Percentiles rank a stretch among this genome's conserved stretches.
phyloP scores from a whole-genome alignment of 441 rosid genomes.

The Francoa sonchifolia region DNA sequence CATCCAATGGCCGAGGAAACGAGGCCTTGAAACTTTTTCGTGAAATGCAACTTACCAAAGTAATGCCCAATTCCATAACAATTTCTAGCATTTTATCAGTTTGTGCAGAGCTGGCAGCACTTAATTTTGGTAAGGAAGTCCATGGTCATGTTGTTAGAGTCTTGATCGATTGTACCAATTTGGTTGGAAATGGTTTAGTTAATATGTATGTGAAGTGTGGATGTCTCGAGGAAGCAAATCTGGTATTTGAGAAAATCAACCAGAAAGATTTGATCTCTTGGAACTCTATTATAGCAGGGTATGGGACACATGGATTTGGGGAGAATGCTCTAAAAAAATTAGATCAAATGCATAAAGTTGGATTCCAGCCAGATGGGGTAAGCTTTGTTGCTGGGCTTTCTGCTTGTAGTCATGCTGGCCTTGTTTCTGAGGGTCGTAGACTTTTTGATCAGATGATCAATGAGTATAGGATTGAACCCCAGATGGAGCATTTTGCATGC shows the following conservation, averaged over 20 bases:
- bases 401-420: conserved; percentile 40
- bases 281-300: conserved; percentile 43
- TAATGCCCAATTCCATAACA: conserved; percentile 41
- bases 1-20: conserved; percentile 36
- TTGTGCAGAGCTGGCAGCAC: conserved; percentile 51
- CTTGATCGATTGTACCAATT: conserved; percentile 29
- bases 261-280: conserved; percentile 33
- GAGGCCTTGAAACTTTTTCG: conserved; percentile 50
- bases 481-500: conserved; percentile 32
- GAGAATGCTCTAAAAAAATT: conserved; percentile 24
- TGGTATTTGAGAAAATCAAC: conserved; percentile 34
- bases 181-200: conserved; percentile 55
- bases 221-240: conserved; percentile 30
- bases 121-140: conserved; percentile 45
- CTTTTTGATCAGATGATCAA: conserved; percentile 17
- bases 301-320: conserved; percentile 40
- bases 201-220: conserved; percentile 69
- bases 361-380: conserved; percentile 22
- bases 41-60: conserved; percentile 51
- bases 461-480: conserved; percentile 23
- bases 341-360: conserved; percentile 23
- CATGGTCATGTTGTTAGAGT: conserved; percentile 48
- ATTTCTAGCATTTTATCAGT: conserved; percentile 40
- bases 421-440: conserved; percentile 24
- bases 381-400: conserved; percentile 31